phyloP scores from a whole-genome alignment of 345 rosid species.

The Eutrema japonicum region DNA sequence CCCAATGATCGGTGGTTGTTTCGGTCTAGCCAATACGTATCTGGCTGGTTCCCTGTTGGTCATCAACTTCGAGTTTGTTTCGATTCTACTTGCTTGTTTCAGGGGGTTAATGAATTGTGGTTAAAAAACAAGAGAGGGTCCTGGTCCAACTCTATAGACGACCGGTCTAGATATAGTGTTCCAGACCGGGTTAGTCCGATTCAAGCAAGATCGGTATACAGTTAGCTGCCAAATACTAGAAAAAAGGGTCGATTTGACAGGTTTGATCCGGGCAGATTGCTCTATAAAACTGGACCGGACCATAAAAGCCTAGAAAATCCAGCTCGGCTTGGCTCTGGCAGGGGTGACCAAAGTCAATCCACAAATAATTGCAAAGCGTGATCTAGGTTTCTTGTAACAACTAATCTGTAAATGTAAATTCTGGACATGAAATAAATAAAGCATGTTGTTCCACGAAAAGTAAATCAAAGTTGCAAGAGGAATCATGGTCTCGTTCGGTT shows the following conservation, averaged over 20 bases:
- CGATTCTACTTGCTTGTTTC: not conserved
- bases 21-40: not conserved
- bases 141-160: slow-evolving; percentile 3
- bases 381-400: slow-evolving; percentile 5
- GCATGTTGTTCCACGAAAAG: slow-evolving; percentile 18
- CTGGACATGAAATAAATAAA: slow-evolving; percentile 9
- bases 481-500: slow-evolving; percentile 23
- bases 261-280: slow-evolving; percentile 1
- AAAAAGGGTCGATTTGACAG: not conserved
- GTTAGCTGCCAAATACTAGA: not conserved
- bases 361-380: not conserved
- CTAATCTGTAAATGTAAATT: slow-evolving; percentile 18
- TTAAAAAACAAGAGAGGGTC: not conserved
- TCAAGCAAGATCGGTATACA: not conserved
- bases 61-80: not conserved
- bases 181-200: not conserved
- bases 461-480: slow-evolving; percentile 20
- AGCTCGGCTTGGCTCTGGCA: not conserved
- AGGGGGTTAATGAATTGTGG: not conserved
- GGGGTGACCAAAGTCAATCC: not conserved
- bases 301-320: not conserved
- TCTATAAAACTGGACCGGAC: not conserved
- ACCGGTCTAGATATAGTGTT: slow-evolving; percentile 2
- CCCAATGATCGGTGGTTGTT: slow-evolving; percentile 21
- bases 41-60: not conserved